Percentiles rank a stretch among this genome's conserved stretches.
phyloP scores from a whole-genome alignment of 139 green algal species.

The Tetradesmus obliquus region DNA sequence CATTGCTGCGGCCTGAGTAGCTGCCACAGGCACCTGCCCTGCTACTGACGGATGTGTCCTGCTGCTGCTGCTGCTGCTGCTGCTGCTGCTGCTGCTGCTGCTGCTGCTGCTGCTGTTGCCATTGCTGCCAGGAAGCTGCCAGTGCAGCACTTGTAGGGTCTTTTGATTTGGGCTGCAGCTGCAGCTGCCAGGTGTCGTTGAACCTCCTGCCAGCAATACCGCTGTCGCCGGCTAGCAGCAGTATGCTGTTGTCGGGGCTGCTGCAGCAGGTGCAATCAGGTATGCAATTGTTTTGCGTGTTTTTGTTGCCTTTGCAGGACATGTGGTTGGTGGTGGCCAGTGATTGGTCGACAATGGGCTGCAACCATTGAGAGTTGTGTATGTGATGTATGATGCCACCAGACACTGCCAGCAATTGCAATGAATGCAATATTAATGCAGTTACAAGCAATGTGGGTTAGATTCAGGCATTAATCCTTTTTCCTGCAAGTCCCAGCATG shows the following conservation, averaged over 20 bases:
- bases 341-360: too few relatives aligned
- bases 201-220: neutral
- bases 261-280: neutral
- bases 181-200: neutral
- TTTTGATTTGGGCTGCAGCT: neutral
- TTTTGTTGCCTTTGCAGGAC: neutral
- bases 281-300: neutral
- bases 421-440: too few relatives aligned
- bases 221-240: conserved; percentile 17
- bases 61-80: neutral
- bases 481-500: neutral
- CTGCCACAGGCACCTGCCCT: neutral
- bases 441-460: too few relatives aligned
- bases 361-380: too few relatives aligned
- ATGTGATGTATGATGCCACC: too few relatives aligned
- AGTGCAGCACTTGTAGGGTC: neutral
- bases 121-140: neutral
- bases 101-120: neutral
- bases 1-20: conserved; percentile 30
- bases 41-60: neutral
- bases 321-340: too few relatives aligned
- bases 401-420: too few relatives aligned
- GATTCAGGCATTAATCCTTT: too few relatives aligned
- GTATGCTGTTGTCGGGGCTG: neutral
- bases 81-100: neutral